Evolutionary conservation across 1,139 yeast species (phyloP), one percentile per base, ranked within the genome.

Genomic region (Eremothecium coryli): DNA sequence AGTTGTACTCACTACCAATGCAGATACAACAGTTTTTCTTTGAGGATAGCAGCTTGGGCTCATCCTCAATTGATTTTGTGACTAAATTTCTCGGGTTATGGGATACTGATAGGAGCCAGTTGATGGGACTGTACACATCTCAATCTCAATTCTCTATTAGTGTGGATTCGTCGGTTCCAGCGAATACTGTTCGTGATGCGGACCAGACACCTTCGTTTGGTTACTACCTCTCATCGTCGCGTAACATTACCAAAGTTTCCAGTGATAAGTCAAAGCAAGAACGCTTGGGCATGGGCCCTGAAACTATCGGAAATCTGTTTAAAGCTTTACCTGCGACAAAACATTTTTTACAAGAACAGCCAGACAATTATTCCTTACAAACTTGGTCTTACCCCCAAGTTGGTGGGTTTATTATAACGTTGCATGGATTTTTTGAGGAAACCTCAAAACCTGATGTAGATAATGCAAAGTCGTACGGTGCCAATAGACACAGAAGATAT

Each of bases 401-500:
- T 28, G 72, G 76, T 36, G 96, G 94, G 5, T 74, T 90, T 45
- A 66, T 81, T 52, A 71, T 88, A 26, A 66, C 76, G 2, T 61
- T 88, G 14, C 98, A 90, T 60, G 99, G 99, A 2, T 76, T 73
- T 37, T 88, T 75, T 54, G 76, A 73, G 35, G 97, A 90, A 58
- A 56, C 59, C 31, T 76, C 61, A 5, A 66, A 64, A 33, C 84
- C 81, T 8, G 71, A 65, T 28, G 56, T 45, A 37, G 61, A 53
- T 27, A 40, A 53, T n/a, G 44, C 38, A 23, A 38, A 37, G 24
- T 37, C 43, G 10, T 37, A 38, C 9, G 42, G 38, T 18, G 53
- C 62, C 26, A 61, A 61, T 26, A 46, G 58, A 30, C 49, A 52
- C 32, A 58, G 65, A 42, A 61, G 60, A 42, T 54, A 52, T 43